phyloP scores from a whole-genome alignment of 306 rosid genomes.

The Medicago lupulina region DNA sequence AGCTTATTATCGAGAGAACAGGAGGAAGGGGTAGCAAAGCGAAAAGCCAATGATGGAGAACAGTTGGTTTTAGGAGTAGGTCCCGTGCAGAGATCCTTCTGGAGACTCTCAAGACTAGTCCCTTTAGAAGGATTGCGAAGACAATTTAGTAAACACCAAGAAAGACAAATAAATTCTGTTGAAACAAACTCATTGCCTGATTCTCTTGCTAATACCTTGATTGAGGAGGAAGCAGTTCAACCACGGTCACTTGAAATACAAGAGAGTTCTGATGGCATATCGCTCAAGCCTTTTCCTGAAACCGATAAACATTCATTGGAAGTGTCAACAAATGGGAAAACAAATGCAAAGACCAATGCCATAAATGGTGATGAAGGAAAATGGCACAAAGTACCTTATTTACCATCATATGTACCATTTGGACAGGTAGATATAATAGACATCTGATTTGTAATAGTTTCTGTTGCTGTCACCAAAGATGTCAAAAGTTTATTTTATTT shows the following conservation, averaged over 20 bases:
- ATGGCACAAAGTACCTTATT: constrained; percentile 86
- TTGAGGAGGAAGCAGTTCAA: constrained; percentile 73
- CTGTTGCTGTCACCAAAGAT: constrained; percentile 9
- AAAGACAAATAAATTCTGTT: constrained; percentile 50
- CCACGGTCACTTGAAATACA: constrained; percentile 94
- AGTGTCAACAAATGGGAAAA: constrained; percentile 57
- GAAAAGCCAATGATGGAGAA: constrained; percentile 66
- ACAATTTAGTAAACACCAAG: constrained; percentile 62
- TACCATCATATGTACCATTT: constrained; percentile 97
- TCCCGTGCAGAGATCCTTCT: constrained; percentile 87
- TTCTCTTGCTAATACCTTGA: constrained; percentile 58
- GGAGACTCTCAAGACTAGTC: constrained; percentile 95
- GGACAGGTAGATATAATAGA: constrained; percentile 69
- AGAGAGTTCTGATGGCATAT: constrained; percentile 90
- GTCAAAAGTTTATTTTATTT: background rate
- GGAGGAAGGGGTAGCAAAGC: constrained; percentile 59
- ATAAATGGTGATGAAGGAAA: constrained; percentile 57
- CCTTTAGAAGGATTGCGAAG: constrained; percentile 82
- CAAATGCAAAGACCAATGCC: constrained; percentile 48
- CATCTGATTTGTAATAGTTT: constrained; percentile 22
- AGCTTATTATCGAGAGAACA: constrained; percentile 50
- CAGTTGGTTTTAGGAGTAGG: constrained; percentile 94
- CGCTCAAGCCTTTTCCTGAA: constrained; percentile 86
- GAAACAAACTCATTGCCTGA: constrained; percentile 56
- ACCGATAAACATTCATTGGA: constrained; percentile 50